Evolutionary conservation across 2,329 filamentous ascomycete species (phyloP), one percentile per base, ranked within the genome.

Genomic region (Nemania sp.): DNA sequence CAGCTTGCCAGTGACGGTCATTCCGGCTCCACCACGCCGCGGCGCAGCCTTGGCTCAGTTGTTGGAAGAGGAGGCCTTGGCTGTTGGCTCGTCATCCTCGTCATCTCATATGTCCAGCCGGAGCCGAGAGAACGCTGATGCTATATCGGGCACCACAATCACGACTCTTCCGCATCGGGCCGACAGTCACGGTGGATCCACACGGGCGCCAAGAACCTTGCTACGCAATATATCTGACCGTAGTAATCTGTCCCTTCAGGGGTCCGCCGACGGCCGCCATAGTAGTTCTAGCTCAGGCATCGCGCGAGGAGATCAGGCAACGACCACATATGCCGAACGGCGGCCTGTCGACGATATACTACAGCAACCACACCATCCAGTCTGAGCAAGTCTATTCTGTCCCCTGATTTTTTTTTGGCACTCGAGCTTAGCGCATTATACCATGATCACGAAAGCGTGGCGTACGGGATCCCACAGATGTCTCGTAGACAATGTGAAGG

Each of bases 11-110:
- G 77, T 83, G 1, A 82, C 76, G 15, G 77, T 85, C 6, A 85
- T 87, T 12, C 83, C 84, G 2, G 82, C 84, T 1, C 84, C 84
- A 15, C 76, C 78, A 30, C 76, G 84, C n/a, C 73, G 77, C 52
- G 81, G 82, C 5, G 77, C 79, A 0, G 79, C 81, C 41, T 66
- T 86, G 3, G 77, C 79, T n/a, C 76, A 79, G 49, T 73, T 85
- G 6, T 68, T 83, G 2, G 80, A 83, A 54, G 81, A 85, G 55
- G 80, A 83, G 52, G 75, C 71, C 50, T 22, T 54, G 11, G 19
- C 43, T n/a, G 26, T 34, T 17, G 56, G 47, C 9, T 42, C 50
- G 19, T 37, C 40, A 26, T 33, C n/a, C n/a, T n/a, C 61, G 37
- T 15, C 44, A 15, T 49, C 63, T 40, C 12, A 30, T 19, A 34